These are phyloP conservation scores for Vaccinium vitisidaea DNA, from an alignment of 148 eudicot genomes.

Conservation along the genomic window DNA sequence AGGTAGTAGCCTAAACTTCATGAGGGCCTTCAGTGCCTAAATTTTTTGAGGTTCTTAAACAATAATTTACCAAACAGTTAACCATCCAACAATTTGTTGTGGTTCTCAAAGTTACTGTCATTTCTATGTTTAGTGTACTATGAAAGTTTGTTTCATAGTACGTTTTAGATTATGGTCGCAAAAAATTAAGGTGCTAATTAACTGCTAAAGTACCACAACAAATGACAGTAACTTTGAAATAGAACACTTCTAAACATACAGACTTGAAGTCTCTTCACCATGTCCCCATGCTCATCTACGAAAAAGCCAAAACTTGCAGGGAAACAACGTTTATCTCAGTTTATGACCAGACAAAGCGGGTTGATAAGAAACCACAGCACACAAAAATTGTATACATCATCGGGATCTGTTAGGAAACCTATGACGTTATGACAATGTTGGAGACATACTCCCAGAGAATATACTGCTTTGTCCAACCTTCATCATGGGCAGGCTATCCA, in stretches of 20 bases:
- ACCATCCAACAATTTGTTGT: conserved; percentile 5
- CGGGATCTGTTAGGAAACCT: background rate
- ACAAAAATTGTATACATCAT: background rate
- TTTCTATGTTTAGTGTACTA: no score
- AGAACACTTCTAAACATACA: conserved; percentile 8
- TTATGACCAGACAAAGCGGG: background rate
- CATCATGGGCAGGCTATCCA: background rate
- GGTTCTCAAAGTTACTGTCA: no score
- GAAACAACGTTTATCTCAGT: background rate
- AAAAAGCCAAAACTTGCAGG: conserved; percentile 88
- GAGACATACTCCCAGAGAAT: background rate
- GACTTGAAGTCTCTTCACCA: conserved; percentile 93
- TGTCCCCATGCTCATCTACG: conserved; percentile 65
- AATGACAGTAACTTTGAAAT: background rate
- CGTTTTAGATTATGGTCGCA: background rate
- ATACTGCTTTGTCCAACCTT: background rate
- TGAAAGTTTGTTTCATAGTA: background rate
- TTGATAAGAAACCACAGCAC: background rate
- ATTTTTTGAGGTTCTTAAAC: background rate
- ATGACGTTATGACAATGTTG: background rate
- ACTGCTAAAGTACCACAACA: background rate
- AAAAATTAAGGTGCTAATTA: background rate
- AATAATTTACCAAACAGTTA: background rate
- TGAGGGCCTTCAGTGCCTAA: background rate
- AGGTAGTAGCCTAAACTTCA: background rate